These are phyloP conservation scores for Cystoderma amianthinum DNA, from an alignment of 768 basidiomycete species.

Conservation along the genomic window DNA sequence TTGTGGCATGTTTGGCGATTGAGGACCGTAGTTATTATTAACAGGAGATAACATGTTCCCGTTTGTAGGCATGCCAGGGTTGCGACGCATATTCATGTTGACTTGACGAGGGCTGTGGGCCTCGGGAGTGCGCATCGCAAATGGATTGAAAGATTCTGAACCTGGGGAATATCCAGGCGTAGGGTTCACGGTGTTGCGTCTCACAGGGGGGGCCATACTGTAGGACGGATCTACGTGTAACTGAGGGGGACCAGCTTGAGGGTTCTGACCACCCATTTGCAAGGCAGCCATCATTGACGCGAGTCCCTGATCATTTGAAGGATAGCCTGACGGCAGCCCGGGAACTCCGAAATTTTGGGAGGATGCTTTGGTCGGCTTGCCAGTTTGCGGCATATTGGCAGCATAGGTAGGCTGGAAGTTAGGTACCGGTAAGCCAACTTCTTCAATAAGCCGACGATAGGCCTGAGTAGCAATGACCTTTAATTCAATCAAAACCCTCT, in stretches of 20 bases:
- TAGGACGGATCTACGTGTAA: conserved; percentile 66
- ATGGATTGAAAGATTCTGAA: conserved; percentile 45
- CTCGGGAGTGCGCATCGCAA: conserved; percentile 39
- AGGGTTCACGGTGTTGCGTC: conserved; percentile 27
- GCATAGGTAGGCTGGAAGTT: conserved; percentile 80
- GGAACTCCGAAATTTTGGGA: conserved; percentile 61
- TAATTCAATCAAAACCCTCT: conserved; percentile 82
- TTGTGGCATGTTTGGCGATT: conserved; percentile 56
- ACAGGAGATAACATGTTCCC: conserved; percentile 37
- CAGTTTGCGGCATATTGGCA: conserved; percentile 50
- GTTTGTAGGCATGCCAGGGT: conserved; percentile 39
- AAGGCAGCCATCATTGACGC: conserved; percentile 92
- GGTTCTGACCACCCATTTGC: conserved; percentile 86
- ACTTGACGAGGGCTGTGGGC: conserved; percentile 38
- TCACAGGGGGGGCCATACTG: conserved; percentile 26
- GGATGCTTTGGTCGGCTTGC: conserved; percentile 50
- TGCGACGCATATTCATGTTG: conserved; percentile 38
- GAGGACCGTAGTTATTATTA: conserved; percentile 45
- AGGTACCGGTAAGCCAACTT: conserved; percentile 87
- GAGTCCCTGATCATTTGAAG: conserved; percentile 76
- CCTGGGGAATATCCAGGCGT: conserved; percentile 28
- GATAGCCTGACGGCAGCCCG: conserved; percentile 73
- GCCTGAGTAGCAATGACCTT: conserved; percentile 94
- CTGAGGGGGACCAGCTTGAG: conserved; percentile 71
- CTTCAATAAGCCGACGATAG: conserved; percentile 89